Conservation (phyloP, 2,329 filamentous ascomycete species). For the Ceratocystis cubensis region DNA sequence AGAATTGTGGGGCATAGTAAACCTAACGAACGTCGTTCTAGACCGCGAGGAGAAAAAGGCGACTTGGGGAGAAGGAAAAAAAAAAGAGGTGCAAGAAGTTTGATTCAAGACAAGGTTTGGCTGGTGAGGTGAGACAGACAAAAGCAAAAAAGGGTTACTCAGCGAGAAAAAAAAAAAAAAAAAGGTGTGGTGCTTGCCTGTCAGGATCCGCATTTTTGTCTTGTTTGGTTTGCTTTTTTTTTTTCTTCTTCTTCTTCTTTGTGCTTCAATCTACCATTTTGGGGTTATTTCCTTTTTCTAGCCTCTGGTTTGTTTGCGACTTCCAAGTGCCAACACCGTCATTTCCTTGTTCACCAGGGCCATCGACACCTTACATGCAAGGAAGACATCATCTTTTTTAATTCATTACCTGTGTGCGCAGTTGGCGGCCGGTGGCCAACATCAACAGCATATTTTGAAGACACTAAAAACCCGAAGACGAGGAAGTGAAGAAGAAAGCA, state of each 20-base stretch:
- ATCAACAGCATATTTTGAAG: background rate
- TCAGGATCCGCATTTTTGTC: background rate
- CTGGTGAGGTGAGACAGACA: background rate
- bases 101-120: background rate
- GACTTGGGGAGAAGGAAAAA: too few species aligned
- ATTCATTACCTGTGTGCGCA: too few species aligned
- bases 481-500: conserved; percentile 11
- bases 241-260: background rate
- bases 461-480: background rate
- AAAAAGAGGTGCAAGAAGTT: too few species aligned
- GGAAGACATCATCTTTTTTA: too few species aligned
- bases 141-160: too few species aligned
- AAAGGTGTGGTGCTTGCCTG: background rate
- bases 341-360: background rate
- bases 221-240: background rate
- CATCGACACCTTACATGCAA: background rate
- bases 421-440: background rate
- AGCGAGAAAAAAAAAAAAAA: too few species aligned
- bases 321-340: background rate
- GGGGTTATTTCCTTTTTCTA: background rate
- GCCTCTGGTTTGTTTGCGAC: background rate
- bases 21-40: background rate
- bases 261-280: background rate
- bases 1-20: background rate
- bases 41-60: background rate